Evolutionary conservation across 352 stramenopile genomes (phyloP).

Genomic region (Pythium folliculosum): DNA sequence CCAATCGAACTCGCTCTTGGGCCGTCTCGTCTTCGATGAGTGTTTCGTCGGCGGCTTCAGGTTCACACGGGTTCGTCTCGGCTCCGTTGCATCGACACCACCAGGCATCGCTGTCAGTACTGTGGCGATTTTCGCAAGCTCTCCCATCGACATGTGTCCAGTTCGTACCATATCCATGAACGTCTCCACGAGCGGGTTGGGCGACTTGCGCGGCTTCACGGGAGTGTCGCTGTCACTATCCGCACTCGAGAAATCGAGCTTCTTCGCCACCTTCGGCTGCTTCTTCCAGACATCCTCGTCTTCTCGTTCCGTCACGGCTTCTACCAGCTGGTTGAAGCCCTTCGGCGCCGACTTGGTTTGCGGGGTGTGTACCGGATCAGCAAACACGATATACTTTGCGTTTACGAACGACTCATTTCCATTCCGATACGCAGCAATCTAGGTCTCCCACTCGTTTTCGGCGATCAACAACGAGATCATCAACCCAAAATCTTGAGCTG

Average conservation of each 20-base stretch:
- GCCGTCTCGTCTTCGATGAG: not conserved
- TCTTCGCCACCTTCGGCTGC: not conserved
- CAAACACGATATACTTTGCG: slow-evolving; percentile 9
- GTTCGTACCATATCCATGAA: not conserved
- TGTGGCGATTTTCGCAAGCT: not conserved
- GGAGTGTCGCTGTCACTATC: not conserved
- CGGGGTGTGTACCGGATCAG: slow-evolving; percentile 2
- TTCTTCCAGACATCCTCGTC: not conserved
- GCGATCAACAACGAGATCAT: slow-evolving; percentile 12
- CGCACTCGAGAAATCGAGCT: not conserved
- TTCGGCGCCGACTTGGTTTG: slow-evolving; percentile 10
- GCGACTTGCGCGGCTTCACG: not conserved
- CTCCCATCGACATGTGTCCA: not conserved
- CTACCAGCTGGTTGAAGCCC: not conserved
- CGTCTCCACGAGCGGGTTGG: not conserved
- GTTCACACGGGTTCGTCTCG: not conserved
- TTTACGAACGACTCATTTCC: not conserved
- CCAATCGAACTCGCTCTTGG: not conserved
- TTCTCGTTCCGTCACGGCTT: not conserved
- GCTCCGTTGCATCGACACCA: too few species aligned
- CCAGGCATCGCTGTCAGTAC: not conserved
- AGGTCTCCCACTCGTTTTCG: slow-evolving; percentile 15
- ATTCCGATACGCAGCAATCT: not conserved
- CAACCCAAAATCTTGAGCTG: slow-evolving; percentile 5
- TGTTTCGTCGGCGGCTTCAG: not conserved